Evolutionary conservation across 192 early-diverging fungal genomes (phyloP), one percentile per base, ranked within the genome.

Genomic region (Coemansia sp.): DNA sequence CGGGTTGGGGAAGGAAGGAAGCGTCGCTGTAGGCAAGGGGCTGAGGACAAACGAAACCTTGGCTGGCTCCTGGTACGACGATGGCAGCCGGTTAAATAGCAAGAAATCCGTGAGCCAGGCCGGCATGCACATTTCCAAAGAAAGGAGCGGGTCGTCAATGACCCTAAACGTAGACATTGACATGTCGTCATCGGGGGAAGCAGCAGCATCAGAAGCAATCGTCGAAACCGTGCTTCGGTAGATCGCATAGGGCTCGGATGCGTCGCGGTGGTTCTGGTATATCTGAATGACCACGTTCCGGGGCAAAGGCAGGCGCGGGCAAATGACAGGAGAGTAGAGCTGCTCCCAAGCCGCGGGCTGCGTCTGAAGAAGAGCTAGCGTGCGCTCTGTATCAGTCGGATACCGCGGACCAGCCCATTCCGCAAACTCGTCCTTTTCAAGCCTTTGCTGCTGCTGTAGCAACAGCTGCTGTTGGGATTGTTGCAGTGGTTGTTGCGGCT

Each of bases 31-130:
- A 29, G 82, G 79, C 46, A 85, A 79, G 16, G 93, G 89, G 23
- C 73, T 75, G 49, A 98, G 71, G 11, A 90, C 64, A 84, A 99
- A 98, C 0, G 87, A 87, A 8, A 99, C 64, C 72, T 97, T 97
- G 34, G 84, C 69, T 1, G 86, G 70, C 53, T 97, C 95, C 70
- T 90, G 91, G 52, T 69, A 63, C 3, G 89, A 83, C 6, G 83
- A 81, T 24, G 78, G 78, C 46, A 75, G 39, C n/a, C 84, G 86
- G 55, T 88, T 88, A 76, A 90, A 74, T 14, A 95, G 81, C 30
- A 97, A 65, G 57, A 89, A 88, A n/a, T 93, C 90, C 1, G 87
- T 71, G 29, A 97, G 69, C 97, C 97, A 99, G 20, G 78, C 65
- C 0, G 95, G 97, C 34, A 94, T 84, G 13, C 83, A 82, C 55